Conservation (phyloP, 768 basidiomycete genomes). For the Termitomyces sp. region DNA sequence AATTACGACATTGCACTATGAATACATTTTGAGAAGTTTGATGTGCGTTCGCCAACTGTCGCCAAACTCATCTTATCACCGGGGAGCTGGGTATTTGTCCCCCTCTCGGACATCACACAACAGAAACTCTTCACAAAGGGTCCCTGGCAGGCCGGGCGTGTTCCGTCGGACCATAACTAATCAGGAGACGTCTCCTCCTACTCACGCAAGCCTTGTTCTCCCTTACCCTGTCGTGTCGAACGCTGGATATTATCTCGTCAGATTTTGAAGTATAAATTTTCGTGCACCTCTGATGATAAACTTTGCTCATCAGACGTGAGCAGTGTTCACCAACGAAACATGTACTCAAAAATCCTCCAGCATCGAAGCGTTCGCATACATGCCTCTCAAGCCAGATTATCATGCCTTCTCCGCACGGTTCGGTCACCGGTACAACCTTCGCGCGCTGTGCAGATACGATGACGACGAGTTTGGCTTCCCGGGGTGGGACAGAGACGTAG, state of each 20-base stretch:
- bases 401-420: not conserved
- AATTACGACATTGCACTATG: not conserved
- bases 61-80: slow-evolving; percentile 9
- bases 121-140: not conserved
- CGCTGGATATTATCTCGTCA: not conserved
- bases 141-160: slow-evolving; percentile 1
- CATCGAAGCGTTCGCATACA: slow-evolving; percentile 1
- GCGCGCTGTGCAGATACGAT: not conserved
- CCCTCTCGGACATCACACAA: not conserved
- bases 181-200: not conserved
- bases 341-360: slow-evolving; percentile 1
- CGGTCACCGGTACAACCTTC: slow-evolving; percentile 4
- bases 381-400: not conserved
- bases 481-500: not conserved
- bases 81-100: not conserved
- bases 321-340: slow-evolving; percentile 7
- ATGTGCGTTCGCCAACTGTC: not conserved
- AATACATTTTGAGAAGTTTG: not conserved
- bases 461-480: slow-evolving; percentile 4
- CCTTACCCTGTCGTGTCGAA: not conserved
- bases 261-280: slow-evolving; percentile 3
- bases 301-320: not conserved
- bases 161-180: not conserved
- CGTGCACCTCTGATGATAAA: not conserved
- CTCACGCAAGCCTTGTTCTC: not conserved